These are phyloP conservation scores for Penicillium waksmanii DNA, from an alignment of 495 filamentous ascomycete species.

Conservation along the genomic window DNA sequence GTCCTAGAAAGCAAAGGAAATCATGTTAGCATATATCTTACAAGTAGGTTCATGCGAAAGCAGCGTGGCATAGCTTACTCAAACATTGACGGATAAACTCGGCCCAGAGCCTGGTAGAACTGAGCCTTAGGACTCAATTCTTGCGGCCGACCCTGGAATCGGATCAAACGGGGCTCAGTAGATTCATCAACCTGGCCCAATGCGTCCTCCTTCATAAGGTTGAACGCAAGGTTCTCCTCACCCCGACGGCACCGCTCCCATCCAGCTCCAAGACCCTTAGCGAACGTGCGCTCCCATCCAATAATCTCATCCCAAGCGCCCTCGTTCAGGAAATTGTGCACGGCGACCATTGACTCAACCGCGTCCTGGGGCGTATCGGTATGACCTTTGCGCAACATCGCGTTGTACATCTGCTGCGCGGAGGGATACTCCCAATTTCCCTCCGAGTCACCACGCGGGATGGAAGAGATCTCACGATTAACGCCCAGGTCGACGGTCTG, in stretches of 20 bases:
- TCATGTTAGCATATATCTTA: slow-evolving; percentile 14
- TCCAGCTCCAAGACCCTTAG: slow-evolving; percentile 66
- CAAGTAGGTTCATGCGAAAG: too few species aligned
- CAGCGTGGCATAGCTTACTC: slow-evolving; percentile 48
- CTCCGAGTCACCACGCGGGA: slow-evolving; percentile 73
- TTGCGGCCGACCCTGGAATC: slow-evolving; percentile 85
- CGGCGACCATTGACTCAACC: slow-evolving; percentile 95
- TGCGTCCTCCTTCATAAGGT: slow-evolving; percentile 43
- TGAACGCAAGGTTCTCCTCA: slow-evolving; percentile 60
- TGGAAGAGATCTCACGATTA: slow-evolving; percentile 78
- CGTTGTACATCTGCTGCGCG: slow-evolving; percentile 99
- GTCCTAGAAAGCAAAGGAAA: slow-evolving; percentile 45
- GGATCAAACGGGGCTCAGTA: slow-evolving; percentile 67
- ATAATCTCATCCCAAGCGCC: slow-evolving; percentile 95
- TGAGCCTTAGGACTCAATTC: slow-evolving; percentile 90
- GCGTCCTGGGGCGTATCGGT: slow-evolving; percentile 90
- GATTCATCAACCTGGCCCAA: slow-evolving; percentile 43
- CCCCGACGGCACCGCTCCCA: slow-evolving; percentile 77
- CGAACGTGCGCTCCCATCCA: slow-evolving; percentile 87
- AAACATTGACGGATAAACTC: slow-evolving; percentile 78
- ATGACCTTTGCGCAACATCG: slow-evolving; percentile 91
- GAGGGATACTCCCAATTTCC: slow-evolving; percentile 97
- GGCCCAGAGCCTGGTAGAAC: slow-evolving; percentile 75
- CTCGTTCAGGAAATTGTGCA: slow-evolving; percentile 98
- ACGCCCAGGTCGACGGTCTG: slow-evolving; percentile 76